Base-by-base conservation (phyloP, 768 basidiomycete species). In the Collybia mongolica region DNA sequence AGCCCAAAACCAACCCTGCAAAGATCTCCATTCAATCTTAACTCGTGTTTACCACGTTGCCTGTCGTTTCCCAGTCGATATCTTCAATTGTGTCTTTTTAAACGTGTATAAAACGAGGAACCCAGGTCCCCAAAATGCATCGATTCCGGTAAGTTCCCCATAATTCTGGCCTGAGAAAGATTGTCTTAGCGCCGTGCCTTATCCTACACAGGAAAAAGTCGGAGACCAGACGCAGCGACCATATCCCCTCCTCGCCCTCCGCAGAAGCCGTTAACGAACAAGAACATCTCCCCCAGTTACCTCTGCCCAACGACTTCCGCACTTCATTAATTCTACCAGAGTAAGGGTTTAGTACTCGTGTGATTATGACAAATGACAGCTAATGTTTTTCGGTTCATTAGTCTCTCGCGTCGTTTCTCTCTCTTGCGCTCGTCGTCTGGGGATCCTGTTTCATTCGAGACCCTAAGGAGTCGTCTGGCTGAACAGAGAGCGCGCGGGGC, bases 301-400 rank as follows among this genome's bases (percentile, higher is more conserved):
- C 88, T 46, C 79, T 86, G 7, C 71, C 76, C 39, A 82, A 79
- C 72, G 83, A 90, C 68, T 93, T 93, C 72, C 86, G 91, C 60
- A 90, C 91, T 24, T 91, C 90, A 52, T 79, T 87, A 63, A 91
- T 93, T 60, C 70, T 93, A 43, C 89, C 89, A 65, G 88, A 87
- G 91, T 93, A 69, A 72, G 88, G 74, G 37, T 54, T 43, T 41
- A 37, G 12, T 46, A 23, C 46, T 57, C 42, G 18, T 58, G 49
- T 42, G 53, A 44, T 52, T 43, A 46, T 46, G 32, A 14, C 53
- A 49, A 28, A 38, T 43, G n/a, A 46, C 42, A 18, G 48, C 45
- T 56, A 41, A 53, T 51, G 53, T 60, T 56, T 48, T 54, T 51
- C 61, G 53, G 54, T 35, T 65, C 44, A 58, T 57, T 65, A 93